A percentile compares a stretch with the other conserved stretches of the same genome.
These are phyloP conservation scores for Sarocladium brachiariae DNA, from an alignment of 2,329 filamentous ascomycete species.

Conservation along the genomic window DNA sequence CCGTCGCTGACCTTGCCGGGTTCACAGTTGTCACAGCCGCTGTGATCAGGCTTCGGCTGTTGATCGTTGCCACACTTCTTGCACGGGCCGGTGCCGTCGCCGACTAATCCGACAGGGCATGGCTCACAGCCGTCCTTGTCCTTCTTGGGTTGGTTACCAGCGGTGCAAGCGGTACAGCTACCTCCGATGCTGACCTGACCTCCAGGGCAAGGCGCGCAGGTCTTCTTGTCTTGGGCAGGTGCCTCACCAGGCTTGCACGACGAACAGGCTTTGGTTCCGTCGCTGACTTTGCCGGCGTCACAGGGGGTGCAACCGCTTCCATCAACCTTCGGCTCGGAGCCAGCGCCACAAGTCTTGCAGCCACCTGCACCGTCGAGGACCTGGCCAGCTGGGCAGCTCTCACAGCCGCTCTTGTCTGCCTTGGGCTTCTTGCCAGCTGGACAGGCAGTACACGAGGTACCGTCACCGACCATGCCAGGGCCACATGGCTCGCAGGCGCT, in stretches of 20 bases:
- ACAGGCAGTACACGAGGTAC: not conserved
- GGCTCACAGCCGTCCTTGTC: conserved; percentile 4
- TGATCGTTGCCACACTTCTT: not conserved
- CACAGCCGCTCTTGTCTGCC: not conserved
- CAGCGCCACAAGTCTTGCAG: not conserved
- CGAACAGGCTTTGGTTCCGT: not conserved
- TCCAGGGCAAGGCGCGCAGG: not conserved
- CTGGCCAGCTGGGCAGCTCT: not conserved
- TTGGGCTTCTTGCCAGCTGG: not conserved
- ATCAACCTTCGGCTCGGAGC: conserved; percentile 2
- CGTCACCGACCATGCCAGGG: not conserved
- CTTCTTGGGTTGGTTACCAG: not conserved
- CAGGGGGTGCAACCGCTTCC: not conserved
- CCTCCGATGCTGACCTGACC: not conserved
- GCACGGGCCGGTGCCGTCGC: conserved; percentile 2
- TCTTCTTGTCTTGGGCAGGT: not conserved
- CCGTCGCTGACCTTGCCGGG: conserved; percentile 2
- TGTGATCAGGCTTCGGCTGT: not conserved
- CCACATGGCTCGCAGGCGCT: not conserved
- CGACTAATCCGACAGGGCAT: not conserved
- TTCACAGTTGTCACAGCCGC: conserved; percentile 3
- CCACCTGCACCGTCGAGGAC: not conserved
- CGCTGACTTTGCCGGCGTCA: not conserved
- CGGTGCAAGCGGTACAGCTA: not conserved
- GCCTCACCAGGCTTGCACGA: not conserved